phyloP scores from a whole-genome alignment of 2,329 filamentous ascomycete genomes.

The Claviceps africana region DNA sequence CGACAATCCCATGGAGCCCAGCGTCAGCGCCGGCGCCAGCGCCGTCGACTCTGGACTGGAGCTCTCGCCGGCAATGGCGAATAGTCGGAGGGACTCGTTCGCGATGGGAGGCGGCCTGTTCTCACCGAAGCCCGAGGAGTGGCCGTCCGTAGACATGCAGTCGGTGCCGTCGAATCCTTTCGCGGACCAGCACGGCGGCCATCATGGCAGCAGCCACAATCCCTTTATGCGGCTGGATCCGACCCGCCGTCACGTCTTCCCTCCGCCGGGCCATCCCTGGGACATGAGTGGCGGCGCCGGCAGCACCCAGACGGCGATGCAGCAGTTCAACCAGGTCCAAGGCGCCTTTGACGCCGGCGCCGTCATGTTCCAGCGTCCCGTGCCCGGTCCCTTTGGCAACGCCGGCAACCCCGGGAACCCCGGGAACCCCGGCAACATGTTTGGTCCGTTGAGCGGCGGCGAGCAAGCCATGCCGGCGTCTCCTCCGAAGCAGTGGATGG shows the following conservation, averaged over 20 bases:
- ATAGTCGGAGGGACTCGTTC: slow-evolving; percentile 51
- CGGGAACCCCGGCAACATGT: slow-evolving; percentile 40
- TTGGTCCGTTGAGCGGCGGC: slow-evolving; percentile 33
- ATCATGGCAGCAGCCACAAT: slow-evolving; percentile 44
- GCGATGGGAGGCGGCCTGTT: slow-evolving; percentile 42
- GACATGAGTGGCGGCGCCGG: slow-evolving; percentile 52
- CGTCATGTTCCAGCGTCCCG: slow-evolving; percentile 38
- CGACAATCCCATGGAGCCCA: slow-evolving; percentile 46
- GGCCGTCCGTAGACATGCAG: slow-evolving; percentile 52
- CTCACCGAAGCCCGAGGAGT: slow-evolving; percentile 51
- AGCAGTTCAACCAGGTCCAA: slow-evolving; percentile 45
- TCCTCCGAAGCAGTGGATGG: slow-evolving; percentile 45
- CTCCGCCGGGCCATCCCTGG: slow-evolving; percentile 38
- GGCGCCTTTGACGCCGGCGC: slow-evolving; percentile 40
- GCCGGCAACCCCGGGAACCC: too few relatives aligned
- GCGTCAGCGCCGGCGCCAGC: too few relatives aligned
- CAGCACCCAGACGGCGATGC: slow-evolving; percentile 45
- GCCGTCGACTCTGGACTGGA: slow-evolving; percentile 47
- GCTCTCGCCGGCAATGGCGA: slow-evolving; percentile 48
- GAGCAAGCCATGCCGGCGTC: slow-evolving; percentile 39
- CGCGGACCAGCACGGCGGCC: slow-evolving; percentile 32
- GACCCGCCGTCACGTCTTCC: slow-evolving; percentile 28
- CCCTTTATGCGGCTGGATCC: slow-evolving; percentile 53
- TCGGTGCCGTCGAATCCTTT: slow-evolving; percentile 49
- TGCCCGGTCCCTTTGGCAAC: slow-evolving; percentile 44